These are phyloP conservation scores for Pharus latifolius DNA, from an alignment of 176 grass and related monocot genomes.

Conservation along the genomic window DNA sequence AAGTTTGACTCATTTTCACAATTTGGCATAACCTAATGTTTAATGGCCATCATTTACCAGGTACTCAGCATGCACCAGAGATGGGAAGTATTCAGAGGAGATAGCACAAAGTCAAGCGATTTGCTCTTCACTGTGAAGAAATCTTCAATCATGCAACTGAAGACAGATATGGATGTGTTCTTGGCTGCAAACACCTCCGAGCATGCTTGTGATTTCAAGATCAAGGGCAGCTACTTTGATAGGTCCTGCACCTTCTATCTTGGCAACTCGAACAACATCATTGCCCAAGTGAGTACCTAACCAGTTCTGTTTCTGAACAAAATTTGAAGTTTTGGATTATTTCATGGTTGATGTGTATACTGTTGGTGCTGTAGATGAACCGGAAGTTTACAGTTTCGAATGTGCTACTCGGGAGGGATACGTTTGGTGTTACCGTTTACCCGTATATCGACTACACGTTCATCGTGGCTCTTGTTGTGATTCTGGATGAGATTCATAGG, in stretches of 20 bases:
- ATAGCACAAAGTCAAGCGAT: constrained; percentile 30
- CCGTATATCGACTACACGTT: constrained; percentile 51
- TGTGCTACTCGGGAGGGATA: constrained; percentile 46
- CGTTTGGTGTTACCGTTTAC: constrained; percentile 43
- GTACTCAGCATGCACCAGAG: constrained; percentile 38
- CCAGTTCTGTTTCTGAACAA: background rate
- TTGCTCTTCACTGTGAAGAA: constrained; percentile 51
- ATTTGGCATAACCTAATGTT: background rate
- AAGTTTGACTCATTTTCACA: too few species aligned
- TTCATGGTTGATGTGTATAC: background rate
- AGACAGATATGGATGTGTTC: constrained; percentile 60
- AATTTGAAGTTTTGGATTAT: background rate
- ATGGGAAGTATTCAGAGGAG: constrained; percentile 63
- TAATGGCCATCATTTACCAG: constrained; percentile 5
- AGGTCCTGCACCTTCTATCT: constrained; percentile 35
- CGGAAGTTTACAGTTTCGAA: constrained; percentile 37
- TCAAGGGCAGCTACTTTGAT: constrained; percentile 61
- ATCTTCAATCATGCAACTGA: constrained; percentile 41
- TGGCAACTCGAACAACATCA: constrained; percentile 24
- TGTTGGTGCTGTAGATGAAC: constrained; percentile 34
- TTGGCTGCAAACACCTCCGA: constrained; percentile 42
- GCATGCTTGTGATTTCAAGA: constrained; percentile 49
- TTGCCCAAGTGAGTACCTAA: constrained; percentile 40
- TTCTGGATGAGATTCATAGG: constrained; percentile 63
- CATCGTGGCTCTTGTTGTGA: constrained; percentile 46